Conservation (phyloP, 805 yeast species). For the Blastobotrys terrestris region DNA sequence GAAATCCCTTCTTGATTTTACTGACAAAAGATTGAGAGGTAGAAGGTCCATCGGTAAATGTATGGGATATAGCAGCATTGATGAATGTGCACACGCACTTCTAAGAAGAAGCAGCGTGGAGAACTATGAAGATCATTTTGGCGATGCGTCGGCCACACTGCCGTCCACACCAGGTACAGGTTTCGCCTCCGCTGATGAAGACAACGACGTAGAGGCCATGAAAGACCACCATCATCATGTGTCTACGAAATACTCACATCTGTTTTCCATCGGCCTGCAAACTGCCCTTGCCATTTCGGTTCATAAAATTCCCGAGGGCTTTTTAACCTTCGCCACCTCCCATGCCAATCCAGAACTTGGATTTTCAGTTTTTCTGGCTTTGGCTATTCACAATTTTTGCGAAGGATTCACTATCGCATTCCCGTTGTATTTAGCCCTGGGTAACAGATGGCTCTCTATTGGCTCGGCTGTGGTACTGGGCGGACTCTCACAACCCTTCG, state of each 20-base stretch:
- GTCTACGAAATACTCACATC: slow-evolving; percentile 65
- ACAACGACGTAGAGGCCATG: slow-evolving; percentile 9
- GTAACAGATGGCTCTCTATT: slow-evolving; percentile 56
- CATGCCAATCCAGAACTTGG: slow-evolving; percentile 65
- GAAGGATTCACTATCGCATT: slow-evolving; percentile 94
- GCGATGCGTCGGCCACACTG: neutral
- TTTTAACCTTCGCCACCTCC: slow-evolving; percentile 76
- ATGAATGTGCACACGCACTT: slow-evolving; percentile 11
- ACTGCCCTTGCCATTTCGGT: slow-evolving; percentile 81
- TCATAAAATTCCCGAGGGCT: slow-evolving; percentile 94
- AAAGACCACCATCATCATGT: slow-evolving; percentile 68
- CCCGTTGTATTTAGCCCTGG: slow-evolving; percentile 76
- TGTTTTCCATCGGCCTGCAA: slow-evolving; percentile 85
- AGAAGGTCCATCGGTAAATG: slow-evolving; percentile 39
- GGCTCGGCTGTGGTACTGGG: slow-evolving; percentile 64
- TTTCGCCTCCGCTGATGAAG: neutral
- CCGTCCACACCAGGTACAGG: neutral
- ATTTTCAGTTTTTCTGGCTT: slow-evolving; percentile 70
- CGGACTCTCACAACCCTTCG: slow-evolving; percentile 81
- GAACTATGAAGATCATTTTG: neutral
- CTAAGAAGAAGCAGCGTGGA: neutral
- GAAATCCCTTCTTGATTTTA: slow-evolving; percentile 15
- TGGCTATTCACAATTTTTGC: slow-evolving; percentile 83
- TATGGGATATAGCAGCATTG: slow-evolving; percentile 37
- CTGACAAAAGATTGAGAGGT: slow-evolving; percentile 14